Evolutionary conservation across 2,329 filamentous ascomycete species (phyloP).

Genomic region (Aspergillus tanneri): DNA sequence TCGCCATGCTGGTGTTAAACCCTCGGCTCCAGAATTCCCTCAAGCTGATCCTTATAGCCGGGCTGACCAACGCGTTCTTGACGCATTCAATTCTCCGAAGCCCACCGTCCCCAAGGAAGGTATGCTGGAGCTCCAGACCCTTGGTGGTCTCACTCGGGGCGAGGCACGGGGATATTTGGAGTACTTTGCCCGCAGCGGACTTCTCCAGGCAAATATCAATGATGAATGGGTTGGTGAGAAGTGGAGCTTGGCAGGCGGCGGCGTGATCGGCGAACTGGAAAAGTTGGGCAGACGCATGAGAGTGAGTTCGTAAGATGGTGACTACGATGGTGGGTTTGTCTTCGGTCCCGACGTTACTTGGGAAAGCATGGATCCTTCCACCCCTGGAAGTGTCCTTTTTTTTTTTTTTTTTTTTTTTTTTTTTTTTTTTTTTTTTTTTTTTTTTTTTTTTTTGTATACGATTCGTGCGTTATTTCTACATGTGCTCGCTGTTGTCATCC

Average conservation of each 20-base stretch:
- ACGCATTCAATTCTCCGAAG: constrained; percentile 38
- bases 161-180: constrained; percentile 83
- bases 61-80: constrained; percentile 54
- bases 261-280: constrained; percentile 83
- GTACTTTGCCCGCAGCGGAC: constrained; percentile 86
- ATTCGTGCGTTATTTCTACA: background rate
- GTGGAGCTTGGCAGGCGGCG: constrained; percentile 79
- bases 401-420: background rate
- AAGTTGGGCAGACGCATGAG: constrained; percentile 55
- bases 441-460: background rate
- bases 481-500: background rate
- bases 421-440: constrained; percentile 2
- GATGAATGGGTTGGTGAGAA: constrained; percentile 72
- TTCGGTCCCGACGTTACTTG: no score
- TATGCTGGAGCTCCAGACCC: constrained; percentile 50
- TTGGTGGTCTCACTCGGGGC: constrained; percentile 68
- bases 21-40: constrained; percentile 44
- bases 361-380: no score
- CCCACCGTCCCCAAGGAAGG: constrained; percentile 26
- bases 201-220: constrained; percentile 69
- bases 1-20: constrained; percentile 38
- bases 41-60: constrained; percentile 53
- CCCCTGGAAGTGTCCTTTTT: no score
- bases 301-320: constrained; percentile 28
- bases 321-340: no score